Conservation (phyloP, 768 basidiomycete genomes). For the Suillus decipiens region DNA sequence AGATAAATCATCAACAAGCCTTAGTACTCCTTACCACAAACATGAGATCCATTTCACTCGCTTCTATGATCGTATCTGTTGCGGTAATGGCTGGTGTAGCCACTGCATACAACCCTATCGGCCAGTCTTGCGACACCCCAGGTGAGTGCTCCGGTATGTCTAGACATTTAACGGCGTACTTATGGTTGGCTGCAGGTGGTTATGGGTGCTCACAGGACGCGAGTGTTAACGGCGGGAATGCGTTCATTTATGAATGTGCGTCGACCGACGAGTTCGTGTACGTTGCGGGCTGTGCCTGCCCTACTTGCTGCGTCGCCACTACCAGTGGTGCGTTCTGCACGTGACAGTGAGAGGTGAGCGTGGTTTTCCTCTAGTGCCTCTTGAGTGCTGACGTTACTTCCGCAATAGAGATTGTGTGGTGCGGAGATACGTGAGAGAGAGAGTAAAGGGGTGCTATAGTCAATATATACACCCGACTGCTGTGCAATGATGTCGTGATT, state of each 20-base stretch:
- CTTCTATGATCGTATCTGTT: slow-evolving; percentile 4
- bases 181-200: not conserved
- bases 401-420: too few relatives aligned
- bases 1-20: slow-evolving; percentile 1
- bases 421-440: not conserved
- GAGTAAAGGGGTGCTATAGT: not conserved
- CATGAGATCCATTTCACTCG: slow-evolving; percentile 3
- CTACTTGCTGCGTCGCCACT: not conserved
- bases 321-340: not conserved
- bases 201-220: not conserved
- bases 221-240: not conserved
- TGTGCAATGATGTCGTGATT: not conserved
- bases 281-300: not conserved
- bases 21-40: not conserved
- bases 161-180: not conserved
- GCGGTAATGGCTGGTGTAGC: slow-evolving; percentile 2
- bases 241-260: slow-evolving; percentile 5
- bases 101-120: slow-evolving; percentile 5
- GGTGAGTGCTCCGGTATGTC: not conserved
- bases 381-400: not conserved
- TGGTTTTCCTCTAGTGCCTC: not conserved
- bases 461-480: not conserved
- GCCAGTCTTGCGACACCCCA: slow-evolving; percentile 2
- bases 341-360: not conserved
- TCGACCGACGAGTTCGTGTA: not conserved